A percentile compares a stretch with the other conserved stretches of the same genome.
Conservation (phyloP, 495 filamentous ascomycete species). For the Patellaria atrata region DNA sequence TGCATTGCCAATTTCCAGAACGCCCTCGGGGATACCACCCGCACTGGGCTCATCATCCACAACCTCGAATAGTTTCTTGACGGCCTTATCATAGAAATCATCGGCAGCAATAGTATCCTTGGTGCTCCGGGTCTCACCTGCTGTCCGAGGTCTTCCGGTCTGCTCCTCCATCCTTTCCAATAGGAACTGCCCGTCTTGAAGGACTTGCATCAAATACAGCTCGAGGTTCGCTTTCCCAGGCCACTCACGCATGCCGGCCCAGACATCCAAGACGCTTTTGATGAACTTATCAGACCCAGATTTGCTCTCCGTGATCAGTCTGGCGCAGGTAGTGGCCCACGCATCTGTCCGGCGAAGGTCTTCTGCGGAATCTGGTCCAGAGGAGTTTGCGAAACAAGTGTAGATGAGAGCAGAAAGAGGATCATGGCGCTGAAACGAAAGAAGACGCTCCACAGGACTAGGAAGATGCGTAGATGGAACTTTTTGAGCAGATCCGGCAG, state of each 20-base stretch:
- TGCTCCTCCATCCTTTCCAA: slow-evolving; percentile 61
- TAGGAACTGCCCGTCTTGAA: slow-evolving; percentile 83
- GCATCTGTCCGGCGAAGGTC: slow-evolving; percentile 58
- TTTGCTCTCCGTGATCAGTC: slow-evolving; percentile 48
- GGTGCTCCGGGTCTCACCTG: slow-evolving; percentile 45
- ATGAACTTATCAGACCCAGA: slow-evolving; percentile 49
- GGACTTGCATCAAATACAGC: slow-evolving; percentile 80
- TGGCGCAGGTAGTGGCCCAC: slow-evolving; percentile 80
- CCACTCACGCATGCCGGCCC: slow-evolving; percentile 79
- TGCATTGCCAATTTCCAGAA: slow-evolving; percentile 66
- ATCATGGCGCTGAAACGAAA: slow-evolving; percentile 79
- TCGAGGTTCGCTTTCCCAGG: slow-evolving; percentile 77
- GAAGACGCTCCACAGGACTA: slow-evolving; percentile 51
- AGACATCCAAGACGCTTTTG: slow-evolving; percentile 61
- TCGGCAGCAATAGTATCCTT: slow-evolving; percentile 67
- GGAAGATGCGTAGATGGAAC: slow-evolving; percentile 34
- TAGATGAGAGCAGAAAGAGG: slow-evolving; percentile 73
- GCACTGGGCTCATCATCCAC: slow-evolving; percentile 60
- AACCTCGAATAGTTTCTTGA: slow-evolving; percentile 70
- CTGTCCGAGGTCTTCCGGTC: slow-evolving; percentile 43
- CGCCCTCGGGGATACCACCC: slow-evolving; percentile 71
- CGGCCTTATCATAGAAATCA: slow-evolving; percentile 76
- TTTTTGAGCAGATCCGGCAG: slow-evolving; percentile 31
- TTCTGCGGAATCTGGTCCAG: slow-evolving; percentile 62
- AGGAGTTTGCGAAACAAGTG: slow-evolving; percentile 77